A percentile compares a stretch with the other conserved stretches of the same genome.
phyloP scores from a whole-genome alignment of 805 yeast genomes.

The Millerago galiae region DNA sequence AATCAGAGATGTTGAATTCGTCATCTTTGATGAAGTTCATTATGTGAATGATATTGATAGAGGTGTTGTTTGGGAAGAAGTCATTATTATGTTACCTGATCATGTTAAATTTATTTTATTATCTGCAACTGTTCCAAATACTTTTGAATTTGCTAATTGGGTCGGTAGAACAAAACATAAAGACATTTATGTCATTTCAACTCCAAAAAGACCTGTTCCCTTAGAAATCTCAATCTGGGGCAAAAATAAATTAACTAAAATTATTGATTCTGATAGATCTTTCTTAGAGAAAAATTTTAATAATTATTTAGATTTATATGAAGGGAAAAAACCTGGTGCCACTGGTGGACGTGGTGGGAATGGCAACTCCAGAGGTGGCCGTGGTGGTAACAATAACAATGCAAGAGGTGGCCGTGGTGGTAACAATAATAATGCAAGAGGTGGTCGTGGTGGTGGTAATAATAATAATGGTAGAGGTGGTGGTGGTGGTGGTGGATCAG shows the following conservation, averaged over 20 bases:
- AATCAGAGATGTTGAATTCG: slow-evolving; percentile 95
- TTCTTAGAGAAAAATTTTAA: slow-evolving; percentile 62
- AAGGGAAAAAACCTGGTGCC: slow-evolving; percentile 31
- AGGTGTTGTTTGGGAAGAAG: slow-evolving; percentile 99
- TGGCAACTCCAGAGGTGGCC: slow-evolving; percentile 24
- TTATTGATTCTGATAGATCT: slow-evolving; percentile 66
- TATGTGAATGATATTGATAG: slow-evolving; percentile 95
- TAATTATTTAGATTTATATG: slow-evolving; percentile 48
- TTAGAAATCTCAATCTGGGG: slow-evolving; percentile 84
- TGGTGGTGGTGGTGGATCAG: slow-evolving; percentile 29
- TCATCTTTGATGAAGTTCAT: slow-evolving; percentile 96
- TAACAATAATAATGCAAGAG: slow-evolving; percentile 4
- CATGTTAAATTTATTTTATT: slow-evolving; percentile 87
- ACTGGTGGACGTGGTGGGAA: too few species aligned
- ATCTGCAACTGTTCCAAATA: slow-evolving; percentile 98
- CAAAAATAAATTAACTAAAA: slow-evolving; percentile 61
- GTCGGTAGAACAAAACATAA: slow-evolving; percentile 95
- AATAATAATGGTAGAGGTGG: slow-evolving; percentile 39
- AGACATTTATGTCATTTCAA: slow-evolving; percentile 92
- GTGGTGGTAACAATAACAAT: slow-evolving; percentile 14
- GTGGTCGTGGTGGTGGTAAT: slow-evolving; percentile 24
- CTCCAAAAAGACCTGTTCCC: slow-evolving; percentile 96
- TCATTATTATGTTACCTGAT: slow-evolving; percentile 94
- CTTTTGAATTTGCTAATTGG: slow-evolving; percentile 97
- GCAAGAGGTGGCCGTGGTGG: slow-evolving; percentile 30